Percentiles rank a stretch among this genome's conserved stretches.
These are phyloP conservation scores for Cladophialophora bantiana DNA, from an alignment of 2,329 filamentous ascomycete genomes.

Conservation along the genomic window DNA sequence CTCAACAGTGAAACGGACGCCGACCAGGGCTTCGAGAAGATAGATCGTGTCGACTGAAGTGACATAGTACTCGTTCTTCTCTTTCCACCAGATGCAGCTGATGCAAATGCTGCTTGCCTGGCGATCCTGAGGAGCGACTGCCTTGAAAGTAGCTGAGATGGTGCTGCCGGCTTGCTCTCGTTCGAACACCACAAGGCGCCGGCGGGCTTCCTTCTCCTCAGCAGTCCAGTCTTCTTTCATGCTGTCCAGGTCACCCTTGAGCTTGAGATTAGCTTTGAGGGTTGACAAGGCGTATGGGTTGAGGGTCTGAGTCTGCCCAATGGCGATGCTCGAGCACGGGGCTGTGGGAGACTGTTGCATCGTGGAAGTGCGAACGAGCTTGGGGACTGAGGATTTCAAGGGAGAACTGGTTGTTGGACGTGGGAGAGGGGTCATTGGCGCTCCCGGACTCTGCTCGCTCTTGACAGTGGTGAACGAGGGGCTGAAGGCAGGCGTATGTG, in stretches of 20 bases:
- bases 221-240: constrained; percentile 85
- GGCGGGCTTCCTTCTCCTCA: constrained; percentile 79
- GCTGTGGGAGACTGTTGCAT: constrained; percentile 63
- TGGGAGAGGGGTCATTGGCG: constrained; percentile 49
- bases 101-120: constrained; percentile 88
- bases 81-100: constrained; percentile 96
- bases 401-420: constrained; percentile 55
- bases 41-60: constrained; percentile 97
- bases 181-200: constrained; percentile 87
- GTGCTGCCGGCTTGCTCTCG: constrained; percentile 82
- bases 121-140: constrained; percentile 79
- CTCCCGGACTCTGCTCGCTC: constrained; percentile 53
- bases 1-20: constrained; percentile 86
- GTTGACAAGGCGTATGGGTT: constrained; percentile 83
- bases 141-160: constrained; percentile 78
- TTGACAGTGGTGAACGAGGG: constrained; percentile 56
- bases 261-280: constrained; percentile 79
- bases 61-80: constrained; percentile 88
- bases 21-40: constrained; percentile 89
- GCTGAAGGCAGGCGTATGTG: constrained; percentile 57
- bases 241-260: constrained; percentile 80
- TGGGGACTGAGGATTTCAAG: constrained; percentile 58
- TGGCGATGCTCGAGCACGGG: constrained; percentile 52
- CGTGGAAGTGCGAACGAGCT: constrained; percentile 72
- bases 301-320: constrained; percentile 58